phyloP scores from a whole-genome alignment of 768 basidiomycete species.

The Tricholoma hemisulphureum region DNA sequence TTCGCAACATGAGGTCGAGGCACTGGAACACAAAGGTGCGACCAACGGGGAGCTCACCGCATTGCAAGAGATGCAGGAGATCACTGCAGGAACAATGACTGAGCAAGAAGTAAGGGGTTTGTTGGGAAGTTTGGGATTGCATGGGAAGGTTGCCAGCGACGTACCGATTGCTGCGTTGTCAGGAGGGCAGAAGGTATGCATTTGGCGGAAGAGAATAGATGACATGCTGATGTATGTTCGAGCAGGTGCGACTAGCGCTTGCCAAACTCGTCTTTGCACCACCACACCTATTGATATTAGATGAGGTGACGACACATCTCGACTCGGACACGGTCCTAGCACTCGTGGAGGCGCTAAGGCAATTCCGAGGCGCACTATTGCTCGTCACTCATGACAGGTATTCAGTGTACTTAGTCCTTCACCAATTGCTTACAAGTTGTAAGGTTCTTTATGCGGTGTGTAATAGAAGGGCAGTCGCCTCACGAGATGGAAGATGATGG shows the following conservation, averaged over 20 bases:
- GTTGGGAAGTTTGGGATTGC: conserved; percentile 43
- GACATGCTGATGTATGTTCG: neutral
- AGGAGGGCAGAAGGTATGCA: conserved; percentile 52
- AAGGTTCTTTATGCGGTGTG: conserved; percentile 29
- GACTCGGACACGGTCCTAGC: conserved; percentile 60
- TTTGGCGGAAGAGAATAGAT: neutral
- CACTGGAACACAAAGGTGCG: conserved; percentile 34
- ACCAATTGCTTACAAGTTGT: neutral
- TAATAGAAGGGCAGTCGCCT: conserved; percentile 25
- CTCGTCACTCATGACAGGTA: conserved; percentile 62
- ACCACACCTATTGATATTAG: conserved; percentile 54
- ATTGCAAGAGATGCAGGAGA: conserved; percentile 18
- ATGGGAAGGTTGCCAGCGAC: conserved; percentile 41
- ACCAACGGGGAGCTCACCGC: conserved; percentile 16
- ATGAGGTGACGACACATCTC: conserved; percentile 71
- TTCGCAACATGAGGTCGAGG: conserved; percentile 61
- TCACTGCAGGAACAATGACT: conserved; percentile 20
- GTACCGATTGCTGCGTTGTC: conserved; percentile 44
- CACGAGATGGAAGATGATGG: conserved; percentile 14
- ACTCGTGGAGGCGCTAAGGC: conserved; percentile 48
- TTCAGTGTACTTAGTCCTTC: neutral
- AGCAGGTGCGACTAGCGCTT: conserved; percentile 57
- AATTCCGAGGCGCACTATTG: conserved; percentile 54
- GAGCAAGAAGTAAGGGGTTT: conserved; percentile 42
- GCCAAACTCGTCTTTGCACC: conserved; percentile 51